phyloP scores from a whole-genome alignment of 2,329 filamentous ascomycete species.

The Coleophoma cylindrospora region DNA sequence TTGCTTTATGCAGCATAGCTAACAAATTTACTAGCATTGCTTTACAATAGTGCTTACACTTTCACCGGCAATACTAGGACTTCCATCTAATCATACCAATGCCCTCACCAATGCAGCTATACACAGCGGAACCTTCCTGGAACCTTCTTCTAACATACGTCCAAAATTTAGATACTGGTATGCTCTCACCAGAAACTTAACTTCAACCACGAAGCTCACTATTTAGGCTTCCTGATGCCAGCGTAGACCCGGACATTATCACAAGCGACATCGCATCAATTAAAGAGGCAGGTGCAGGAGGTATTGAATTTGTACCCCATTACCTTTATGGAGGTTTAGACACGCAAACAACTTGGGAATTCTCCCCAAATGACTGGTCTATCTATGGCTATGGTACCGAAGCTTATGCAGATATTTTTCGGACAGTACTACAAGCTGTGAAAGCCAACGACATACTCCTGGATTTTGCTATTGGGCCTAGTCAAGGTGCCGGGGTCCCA shows the following conservation, averaged over 20 bases:
- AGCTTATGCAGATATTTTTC: conserved; percentile 16
- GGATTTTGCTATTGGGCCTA: conserved; percentile 41
- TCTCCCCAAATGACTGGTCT: conserved; percentile 19
- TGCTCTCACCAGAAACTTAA: background rate
- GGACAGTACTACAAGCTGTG: conserved; percentile 23
- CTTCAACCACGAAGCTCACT: background rate
- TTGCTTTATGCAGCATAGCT: too few species aligned
- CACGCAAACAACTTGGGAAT: background rate
- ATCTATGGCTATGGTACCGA: conserved; percentile 36
- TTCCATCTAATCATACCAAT: too few species aligned
- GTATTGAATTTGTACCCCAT: conserved; percentile 6
- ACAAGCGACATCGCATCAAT: conserved; percentile 3
- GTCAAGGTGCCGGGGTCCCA: conserved; percentile 42
- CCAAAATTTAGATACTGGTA: conserved; percentile 4
- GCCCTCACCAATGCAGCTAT: background rate
- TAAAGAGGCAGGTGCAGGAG: conserved; percentile 3
- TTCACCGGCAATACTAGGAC: too few species aligned
- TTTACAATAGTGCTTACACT: too few species aligned
- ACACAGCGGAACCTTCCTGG: conserved; percentile 3
- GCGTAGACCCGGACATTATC: background rate
- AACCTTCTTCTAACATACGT: background rate
- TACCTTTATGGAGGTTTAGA: conserved; percentile 2
- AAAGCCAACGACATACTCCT: conserved; percentile 32
- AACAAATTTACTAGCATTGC: too few species aligned
- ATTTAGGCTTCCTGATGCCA: conserved; percentile 5